phyloP scores from a whole-genome alignment of 352 stramenopile species.

The Phytophthora boehmeriae region DNA sequence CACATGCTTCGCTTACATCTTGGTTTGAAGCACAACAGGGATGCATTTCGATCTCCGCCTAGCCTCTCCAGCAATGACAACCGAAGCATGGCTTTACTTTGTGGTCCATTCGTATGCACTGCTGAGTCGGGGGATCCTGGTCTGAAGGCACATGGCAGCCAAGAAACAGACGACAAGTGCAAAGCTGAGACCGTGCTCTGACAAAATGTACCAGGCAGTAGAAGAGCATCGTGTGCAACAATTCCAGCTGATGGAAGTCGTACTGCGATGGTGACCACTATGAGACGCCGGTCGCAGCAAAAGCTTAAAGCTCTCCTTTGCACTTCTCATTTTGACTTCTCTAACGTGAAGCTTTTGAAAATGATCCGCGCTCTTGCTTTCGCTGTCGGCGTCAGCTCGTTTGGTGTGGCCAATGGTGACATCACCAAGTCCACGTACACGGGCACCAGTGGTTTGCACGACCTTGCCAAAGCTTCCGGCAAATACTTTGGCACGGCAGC shows the following conservation, averaged over 20 bases:
- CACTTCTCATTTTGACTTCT: constrained; percentile 21
- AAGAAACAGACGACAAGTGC: not conserved
- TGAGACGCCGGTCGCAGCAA: not conserved
- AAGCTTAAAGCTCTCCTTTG: not conserved
- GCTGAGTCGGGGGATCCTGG: not conserved
- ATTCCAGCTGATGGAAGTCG: not conserved
- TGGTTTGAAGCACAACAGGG: too few species aligned
- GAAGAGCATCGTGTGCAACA: not conserved
- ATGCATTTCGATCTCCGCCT: too few species aligned
- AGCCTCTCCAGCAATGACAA: too few species aligned
- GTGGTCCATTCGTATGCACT: too few species aligned
- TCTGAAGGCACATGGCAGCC: not conserved
- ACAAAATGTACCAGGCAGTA: not conserved
- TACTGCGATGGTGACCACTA: not conserved
- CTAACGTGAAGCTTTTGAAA: not conserved
- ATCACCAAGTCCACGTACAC: constrained; percentile 24
- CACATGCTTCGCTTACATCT: too few species aligned
- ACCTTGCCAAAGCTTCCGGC: constrained; percentile 24
- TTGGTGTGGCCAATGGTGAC: constrained; percentile 14
- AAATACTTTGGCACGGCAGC: constrained; percentile 38
- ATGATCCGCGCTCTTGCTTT: constrained; percentile 15
- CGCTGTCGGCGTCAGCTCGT: constrained; percentile 4
- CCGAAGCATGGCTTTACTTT: too few species aligned
- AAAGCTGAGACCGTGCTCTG: not conserved
- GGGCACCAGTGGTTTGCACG: constrained; percentile 28